Conservation (phyloP, 164 flowering plant genomes). For the Pachysandra terminalis region DNA sequence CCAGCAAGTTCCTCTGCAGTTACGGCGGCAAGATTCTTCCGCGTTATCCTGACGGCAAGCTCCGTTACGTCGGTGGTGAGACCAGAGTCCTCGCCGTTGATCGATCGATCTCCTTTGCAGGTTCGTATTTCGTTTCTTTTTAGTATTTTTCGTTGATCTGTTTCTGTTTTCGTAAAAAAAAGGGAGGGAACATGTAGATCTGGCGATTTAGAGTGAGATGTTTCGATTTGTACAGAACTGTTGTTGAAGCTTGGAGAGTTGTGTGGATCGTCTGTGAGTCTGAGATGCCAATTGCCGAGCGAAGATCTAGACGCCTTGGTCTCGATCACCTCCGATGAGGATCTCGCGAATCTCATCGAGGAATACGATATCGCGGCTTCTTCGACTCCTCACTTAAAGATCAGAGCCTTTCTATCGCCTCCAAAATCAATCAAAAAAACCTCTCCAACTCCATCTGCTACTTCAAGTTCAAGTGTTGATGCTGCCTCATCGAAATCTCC, state of each 20-base stretch:
- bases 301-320: slow-evolving; percentile 91
- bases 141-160: neutral
- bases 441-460: slow-evolving; percentile 33
- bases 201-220: slow-evolving; percentile 10
- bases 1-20: slow-evolving; percentile 80
- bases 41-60: slow-evolving; percentile 83
- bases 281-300: slow-evolving; percentile 81
- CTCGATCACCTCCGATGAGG: slow-evolving; percentile 83
- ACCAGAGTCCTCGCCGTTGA: slow-evolving; percentile 80
- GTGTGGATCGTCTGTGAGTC: slow-evolving; percentile 60
- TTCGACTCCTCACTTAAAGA: slow-evolving; percentile 41
- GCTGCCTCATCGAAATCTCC: slow-evolving; percentile 5
- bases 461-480: slow-evolving; percentile 17
- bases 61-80: slow-evolving; percentile 87
- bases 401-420: slow-evolving; percentile 70
- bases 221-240: slow-evolving; percentile 47
- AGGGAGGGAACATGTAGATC: neutral
- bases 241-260: slow-evolving; percentile 65
- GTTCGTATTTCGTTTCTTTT: slow-evolving; percentile 31
- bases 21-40: slow-evolving; percentile 94
- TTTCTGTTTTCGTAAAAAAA: neutral
- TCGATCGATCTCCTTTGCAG: slow-evolving; percentile 69
- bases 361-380: slow-evolving; percentile 65
- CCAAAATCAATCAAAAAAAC: slow-evolving; percentile 43
- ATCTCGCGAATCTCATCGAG: slow-evolving; percentile 75